phyloP scores from a whole-genome alignment of 805 yeast genomes.

The Saccharomycopsis sp. region DNA sequence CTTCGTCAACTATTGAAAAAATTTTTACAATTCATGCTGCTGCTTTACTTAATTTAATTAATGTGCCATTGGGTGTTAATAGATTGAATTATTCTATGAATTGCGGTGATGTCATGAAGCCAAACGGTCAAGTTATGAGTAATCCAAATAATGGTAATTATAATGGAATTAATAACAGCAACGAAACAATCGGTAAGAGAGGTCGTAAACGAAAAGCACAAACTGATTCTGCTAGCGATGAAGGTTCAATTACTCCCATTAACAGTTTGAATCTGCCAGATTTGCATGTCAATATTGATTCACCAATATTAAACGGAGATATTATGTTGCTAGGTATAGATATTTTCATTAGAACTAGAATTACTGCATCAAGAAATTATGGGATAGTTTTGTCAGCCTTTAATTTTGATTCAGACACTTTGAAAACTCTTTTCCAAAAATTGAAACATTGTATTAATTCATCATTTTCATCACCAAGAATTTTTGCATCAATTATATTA shows the following conservation, averaged over 20 bases:
- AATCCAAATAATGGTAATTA: conserved; percentile 21
- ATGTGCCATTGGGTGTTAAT: conserved; percentile 94
- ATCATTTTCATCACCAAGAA: conserved; percentile 73
- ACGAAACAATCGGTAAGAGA: conserved; percentile 25
- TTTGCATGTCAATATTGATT: conserved; percentile 77
- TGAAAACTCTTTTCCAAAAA: conserved; percentile 24
- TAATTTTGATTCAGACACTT: conserved; percentile 34
- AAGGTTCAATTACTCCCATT: conserved; percentile 24
- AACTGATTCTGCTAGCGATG: neutral
- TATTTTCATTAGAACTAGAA: conserved; percentile 64
- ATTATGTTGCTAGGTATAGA: conserved; percentile 76
- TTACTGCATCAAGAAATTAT: conserved; percentile 66
- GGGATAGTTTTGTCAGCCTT: conserved; percentile 58
- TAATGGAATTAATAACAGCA: conserved; percentile 21
- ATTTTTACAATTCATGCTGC: conserved; percentile 49
- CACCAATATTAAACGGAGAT: conserved; percentile 89
- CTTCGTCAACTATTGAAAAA: conserved; percentile 32
- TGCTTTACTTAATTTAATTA: conserved; percentile 57
- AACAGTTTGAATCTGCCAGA: conserved; percentile 47
- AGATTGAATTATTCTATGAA: conserved; percentile 85
- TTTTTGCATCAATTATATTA: conserved; percentile 60
- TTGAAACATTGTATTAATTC: conserved; percentile 41
- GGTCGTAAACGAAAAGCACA: conserved; percentile 43
- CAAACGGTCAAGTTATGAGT: conserved; percentile 49
- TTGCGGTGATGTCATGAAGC: conserved; percentile 62